Base-by-base conservation (phyloP, 495 filamentous ascomycete genomes). In the Podospora anserina region DNA sequence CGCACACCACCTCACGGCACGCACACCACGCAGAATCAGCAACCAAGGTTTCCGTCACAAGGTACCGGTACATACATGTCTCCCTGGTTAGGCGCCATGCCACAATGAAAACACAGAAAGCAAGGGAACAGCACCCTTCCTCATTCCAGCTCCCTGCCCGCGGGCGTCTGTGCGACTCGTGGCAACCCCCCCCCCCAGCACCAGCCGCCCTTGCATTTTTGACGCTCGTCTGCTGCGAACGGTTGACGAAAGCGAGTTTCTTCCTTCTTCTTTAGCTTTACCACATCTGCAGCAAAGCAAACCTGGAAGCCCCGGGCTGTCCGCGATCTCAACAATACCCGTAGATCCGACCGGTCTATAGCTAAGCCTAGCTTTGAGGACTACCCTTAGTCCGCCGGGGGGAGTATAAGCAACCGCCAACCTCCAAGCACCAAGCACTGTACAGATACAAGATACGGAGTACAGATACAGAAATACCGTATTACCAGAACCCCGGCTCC, bases 31-130 rank as follows among this genome's bases (percentile, higher is more conserved):
- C 39, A 49, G 39, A 49, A 49, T 49, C 39, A 49, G 15, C 39
- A 49, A 16, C 39, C 39, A 49, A 49, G 20, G 56, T 44, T n/a
- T n/a, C 32, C 39, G 26, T 63, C 58, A 55, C 18, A 18, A 66
- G 39, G 73, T 75, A 75, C 68, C 67, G 61, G 73, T 75, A 75
- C 73, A 53, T 44, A 57, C 66, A 34, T 63, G 18, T 15, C 23
- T 64, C 56, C 69, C 68, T 34, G 67, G 65, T 53, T 68, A 65
- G 63, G 63, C 67, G 69, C 66, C 67, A 66, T 69, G 69, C 49
- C 66, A 61, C 4, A n/a, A n/a, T n/a, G n/a, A n/a, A n/a, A n/a
- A n/a, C n/a, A n/a, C n/a, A n/a, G n/a, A n/a, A n/a, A n/a, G n/a
- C n/a, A n/a, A n/a, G n/a, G n/a, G n/a, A n/a, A n/a, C n/a, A 65